Base-by-base conservation (phyloP, 2,329 filamentous ascomycete genomes). In the Penicillium sp. region DNA sequence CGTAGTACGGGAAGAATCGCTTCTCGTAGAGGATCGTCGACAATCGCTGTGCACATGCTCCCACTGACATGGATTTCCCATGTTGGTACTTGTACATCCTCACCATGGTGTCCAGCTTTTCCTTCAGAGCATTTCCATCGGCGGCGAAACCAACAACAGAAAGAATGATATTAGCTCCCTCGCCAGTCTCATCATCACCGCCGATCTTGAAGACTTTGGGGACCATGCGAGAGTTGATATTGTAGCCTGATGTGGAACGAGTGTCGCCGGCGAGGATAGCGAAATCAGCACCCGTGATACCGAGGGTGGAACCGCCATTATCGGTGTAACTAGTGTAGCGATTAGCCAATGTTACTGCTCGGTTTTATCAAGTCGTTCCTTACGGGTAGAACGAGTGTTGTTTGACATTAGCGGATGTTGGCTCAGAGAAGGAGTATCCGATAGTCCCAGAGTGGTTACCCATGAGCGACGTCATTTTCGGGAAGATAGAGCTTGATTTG, bases 21-120 rank as follows among this genome's bases (percentile, higher is more conserved):
- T 97, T 97, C 76, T 87, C 83, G 81, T 99, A 99, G 55, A 99
- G 86, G 64, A 99, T 95, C 45, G 95, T 97, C 39, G 90, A 93
- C 59, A 99, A 83, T 55, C 93, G 87, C 79, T 97, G 93, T 54
- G 94, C 95, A 77, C 93, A 97, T 47, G 94, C 94, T 69, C 90
- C 88, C 70, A 97, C 89, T 62, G 85, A 88, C 88, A 99, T 99
- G 63, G 90, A 86, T 82, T 97, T 99, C 76, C 91, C 91, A 76
- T 97, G 93, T 74, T 95, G 92, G 81, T 97, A 97, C 70, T 89
- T 90, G 85, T 97, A 97, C 88, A 97, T 96, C 82, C 96, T 97
- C 82, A 95, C 94, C 71, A 96, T 86, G 61, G 90, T 88, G 74
- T 97, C 93, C 62, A 97, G 85, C 62, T 91, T 89, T 79, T 97